Evolutionary conservation across 352 stramenopile genomes (phyloP), one percentile per base, ranked within the genome.

Genomic region (Phytophthora capsici): DNA sequence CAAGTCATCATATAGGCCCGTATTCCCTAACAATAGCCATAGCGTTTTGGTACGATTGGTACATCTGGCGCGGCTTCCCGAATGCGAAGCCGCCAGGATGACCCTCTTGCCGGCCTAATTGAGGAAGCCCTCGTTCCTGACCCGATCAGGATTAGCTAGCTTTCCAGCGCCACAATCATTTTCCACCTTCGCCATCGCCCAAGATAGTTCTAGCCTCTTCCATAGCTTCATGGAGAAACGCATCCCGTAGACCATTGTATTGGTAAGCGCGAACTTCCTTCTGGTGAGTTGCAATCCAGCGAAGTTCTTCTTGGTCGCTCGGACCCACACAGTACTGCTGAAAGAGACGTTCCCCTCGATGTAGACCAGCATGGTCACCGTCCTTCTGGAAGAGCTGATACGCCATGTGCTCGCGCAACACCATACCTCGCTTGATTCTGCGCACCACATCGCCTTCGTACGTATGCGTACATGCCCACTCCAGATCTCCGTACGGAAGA

Each of bases 401-500:
- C 5, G 46, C 26, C 7, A 34, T 9, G 9, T 34, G 28, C 28
- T 34, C 28, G 1, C 28, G 28, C 13, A 34, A 14, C 19, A 5
- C 13, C 36, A 19, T 41, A n/a, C 14, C 36, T 9, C 6, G 12
- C 19, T 41, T 41, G 14, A 9, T 19, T 8, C 36, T 41, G 13
- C 38, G 38, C 20, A 45, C 38, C 1, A 20, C n/a, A 12, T 14
- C 16, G 3, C 12, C 17, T 14, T 45, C 38, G n/a, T 65, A 65
- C 3, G 20, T 13, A 14, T 57, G 36, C 4, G 45, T 53, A 22
- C 26, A 68, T 2, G 36, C 63, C 52, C 52, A 69, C n/a, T 45
- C 37, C 7, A 37, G 9, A 16, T 69, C 44, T 6, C 47, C 57
- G 3, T 53, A 40, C 3, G 47, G 46, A 46, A 57, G 14, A 1